Base-by-base conservation (phyloP, 1,284 basidiomycete species). In the Erythrobasidium hasegawianum region DNA sequence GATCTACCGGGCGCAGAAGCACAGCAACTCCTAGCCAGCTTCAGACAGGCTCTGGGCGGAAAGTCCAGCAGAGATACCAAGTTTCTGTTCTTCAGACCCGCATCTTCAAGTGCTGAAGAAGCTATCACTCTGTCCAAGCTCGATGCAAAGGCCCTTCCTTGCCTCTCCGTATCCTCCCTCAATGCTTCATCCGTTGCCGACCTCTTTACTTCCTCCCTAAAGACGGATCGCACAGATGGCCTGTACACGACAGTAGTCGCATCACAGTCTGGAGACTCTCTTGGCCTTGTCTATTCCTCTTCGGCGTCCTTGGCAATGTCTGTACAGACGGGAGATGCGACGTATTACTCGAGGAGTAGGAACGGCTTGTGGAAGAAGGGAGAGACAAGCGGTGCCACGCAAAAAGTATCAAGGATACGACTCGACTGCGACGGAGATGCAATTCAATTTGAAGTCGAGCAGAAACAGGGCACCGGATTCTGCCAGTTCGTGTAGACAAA, bases 271-370 rank as follows among this genome's bases (percentile, higher is more conserved):
- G 84, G 84, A 13, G 85, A 87, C 68, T 84, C 89, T 1, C 84
- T 98, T 18, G 96, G 96, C 20, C 85, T 98, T 61, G 96, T 97
- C 53, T 99, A 98, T 80, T 98, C 96, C n/a, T 98, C 96, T 13
- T 75, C 78, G 53, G 87, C 89, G 73, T 95, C 91, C 2, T 83
- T 98, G 70, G 85, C 84, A 68, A 89, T 94, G 77, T 89, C 88
- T 71, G 92, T 99, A 75, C 72, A 85, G 55, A 88, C 91, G 1
- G 91, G 92, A 38, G 88, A 87, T 73, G 96, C 95, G 27, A 88
- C 96, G 41, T 99, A 99, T 78, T 93, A 97, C 76, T 97, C 92
- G 18, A 87, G 96, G 70, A 77, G 76, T 16, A 93, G 93, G 74
- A 90, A 94, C 75, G 94, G 94, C 8, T 80, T 98, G 18, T 99